Evolutionary conservation across 371 early-diverging fungal species (phyloP).

Genomic region (Mucor plumbeus): DNA sequence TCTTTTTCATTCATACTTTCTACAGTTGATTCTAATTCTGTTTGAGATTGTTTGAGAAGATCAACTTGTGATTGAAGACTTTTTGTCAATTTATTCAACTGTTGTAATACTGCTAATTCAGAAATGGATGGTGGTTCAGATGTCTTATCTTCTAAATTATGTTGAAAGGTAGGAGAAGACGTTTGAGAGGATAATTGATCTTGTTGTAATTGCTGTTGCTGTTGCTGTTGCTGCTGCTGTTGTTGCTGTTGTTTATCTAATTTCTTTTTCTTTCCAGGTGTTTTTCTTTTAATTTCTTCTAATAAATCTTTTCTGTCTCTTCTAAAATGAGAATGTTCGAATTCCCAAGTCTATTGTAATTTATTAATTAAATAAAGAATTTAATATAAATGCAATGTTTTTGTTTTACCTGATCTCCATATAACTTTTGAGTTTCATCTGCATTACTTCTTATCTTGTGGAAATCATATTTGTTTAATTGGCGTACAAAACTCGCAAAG

Average conservation of each 20-base stretch:
- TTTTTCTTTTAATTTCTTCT: constrained; percentile 66
- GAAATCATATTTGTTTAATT: constrained; percentile 97
- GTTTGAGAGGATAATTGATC: not conserved
- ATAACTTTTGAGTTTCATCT: constrained; percentile 59
- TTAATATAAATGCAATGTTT: not conserved
- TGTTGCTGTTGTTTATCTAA: constrained; percentile 17
- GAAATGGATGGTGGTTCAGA: not conserved
- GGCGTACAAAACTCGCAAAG: constrained; percentile 93
- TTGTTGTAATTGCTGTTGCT: constrained; percentile 6
- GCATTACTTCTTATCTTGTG: constrained; percentile 75
- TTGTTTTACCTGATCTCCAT: constrained; percentile 67
- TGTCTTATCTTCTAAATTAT: too few relatives aligned
- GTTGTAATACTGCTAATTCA: constrained; percentile 12
- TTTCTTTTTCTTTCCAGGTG: constrained; percentile 44
- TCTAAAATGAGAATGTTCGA: constrained; percentile 75
- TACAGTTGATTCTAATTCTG: constrained; percentile 44
- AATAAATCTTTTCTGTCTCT: constrained; percentile 67
- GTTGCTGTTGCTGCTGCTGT: not conserved
- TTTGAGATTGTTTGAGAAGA: constrained; percentile 41
- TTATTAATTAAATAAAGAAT: not conserved
- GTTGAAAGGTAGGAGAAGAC: not conserved
- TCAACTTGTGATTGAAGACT: constrained; percentile 56
- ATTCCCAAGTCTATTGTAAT: constrained; percentile 70
- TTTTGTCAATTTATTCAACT: constrained; percentile 31
- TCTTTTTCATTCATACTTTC: constrained; percentile 58